Percentiles rank a stretch among this genome's conserved stretches.
Evolutionary conservation across 768 basidiomycete genomes (phyloP).

Genomic region (Boletus rufocinnamomeus): DNA sequence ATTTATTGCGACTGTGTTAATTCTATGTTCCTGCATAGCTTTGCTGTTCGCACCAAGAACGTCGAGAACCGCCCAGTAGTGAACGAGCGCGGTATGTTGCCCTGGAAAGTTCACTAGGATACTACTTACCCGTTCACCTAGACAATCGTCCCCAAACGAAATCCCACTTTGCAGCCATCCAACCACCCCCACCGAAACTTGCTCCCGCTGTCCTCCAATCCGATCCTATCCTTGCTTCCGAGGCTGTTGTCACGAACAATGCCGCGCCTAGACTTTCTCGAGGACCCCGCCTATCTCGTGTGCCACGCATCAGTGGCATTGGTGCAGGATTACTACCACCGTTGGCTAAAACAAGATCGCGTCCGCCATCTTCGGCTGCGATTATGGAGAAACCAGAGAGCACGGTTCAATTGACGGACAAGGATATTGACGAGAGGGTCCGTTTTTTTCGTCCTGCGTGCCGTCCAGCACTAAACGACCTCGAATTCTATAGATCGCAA

Average conservation of each 20-base stretch:
- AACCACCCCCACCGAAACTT: conserved; percentile 46
- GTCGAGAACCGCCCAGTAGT: conserved; percentile 81
- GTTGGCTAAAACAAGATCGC: conserved; percentile 21
- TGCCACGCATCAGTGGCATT: conserved; percentile 35
- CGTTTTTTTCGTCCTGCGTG: conserved; percentile 5
- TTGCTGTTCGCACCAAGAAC: conserved; percentile 83
- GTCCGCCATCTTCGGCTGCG: conserved; percentile 17
- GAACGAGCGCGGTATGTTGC: conserved; percentile 66
- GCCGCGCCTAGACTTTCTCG: conserved; percentile 21
- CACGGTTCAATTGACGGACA: conserved; percentile 49
- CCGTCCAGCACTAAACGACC: background rate
- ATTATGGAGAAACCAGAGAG: conserved; percentile 21
- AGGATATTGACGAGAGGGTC: conserved; percentile 76
- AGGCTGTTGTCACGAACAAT: conserved; percentile 9
- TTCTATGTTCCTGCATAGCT: conserved; percentile 44
- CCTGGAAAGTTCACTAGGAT: background rate
- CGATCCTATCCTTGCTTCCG: conserved; percentile 34
- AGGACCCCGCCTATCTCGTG: conserved; percentile 34
- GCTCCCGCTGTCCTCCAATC: conserved; percentile 49
- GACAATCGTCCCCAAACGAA: conserved; percentile 62
- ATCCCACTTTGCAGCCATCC: conserved; percentile 65
- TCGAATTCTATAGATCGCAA: conserved; percentile 54
- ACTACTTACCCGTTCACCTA: conserved; percentile 26
- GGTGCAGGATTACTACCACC: conserved; percentile 29
- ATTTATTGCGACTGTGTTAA: background rate